phyloP scores from a whole-genome alignment of 176 grass and related monocot genomes.

The bread wheat (Triticum aestivum) region IWGSC_CS_RefSeq_v2.1 NC_057801.1:145000400-145000899 shows the following conservation, averaged over 20 bases:
- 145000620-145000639: constrained; percentile 38
- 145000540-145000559: constrained; percentile 47
- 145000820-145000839: constrained; percentile 58
- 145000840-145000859: constrained; percentile 49
- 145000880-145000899: constrained; percentile 32
- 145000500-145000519: constrained; percentile 36
- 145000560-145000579: constrained; percentile 41
- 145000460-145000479: not conserved
- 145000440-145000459: not conserved
- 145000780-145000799: constrained; percentile 56
- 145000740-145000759: constrained; percentile 43
- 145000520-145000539: constrained; percentile 70
- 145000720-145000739: constrained; percentile 73
- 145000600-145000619: constrained; percentile 56
- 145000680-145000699: constrained; percentile 53
- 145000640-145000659: constrained; percentile 41
- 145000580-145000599: constrained; percentile 45
- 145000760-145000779: constrained; percentile 63
- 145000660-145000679: constrained; percentile 47
- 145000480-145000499: constrained; percentile 15
- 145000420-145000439: constrained; percentile 43
- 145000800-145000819: constrained; percentile 55
- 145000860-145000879: constrained; percentile 57
- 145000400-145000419: constrained; percentile 48
- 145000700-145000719: constrained; percentile 43